A percentile compares a stretch with the other conserved stretches of the same genome.
phyloP scores from a whole-genome alignment of 2,329 filamentous ascomycete species.

The Dothidotthia symphoricarpi region DNA sequence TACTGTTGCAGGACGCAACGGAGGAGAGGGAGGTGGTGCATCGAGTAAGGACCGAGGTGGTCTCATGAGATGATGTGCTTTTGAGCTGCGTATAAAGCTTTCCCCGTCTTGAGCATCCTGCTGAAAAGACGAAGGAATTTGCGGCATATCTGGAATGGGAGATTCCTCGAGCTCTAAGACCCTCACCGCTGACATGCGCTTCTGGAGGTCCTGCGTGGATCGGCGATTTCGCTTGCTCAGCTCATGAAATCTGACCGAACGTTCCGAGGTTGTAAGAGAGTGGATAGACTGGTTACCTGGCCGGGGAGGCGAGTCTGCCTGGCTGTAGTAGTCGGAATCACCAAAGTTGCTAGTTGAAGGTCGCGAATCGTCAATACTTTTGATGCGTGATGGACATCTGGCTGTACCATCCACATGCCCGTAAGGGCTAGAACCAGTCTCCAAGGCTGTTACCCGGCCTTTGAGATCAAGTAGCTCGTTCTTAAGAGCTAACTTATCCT shows the following conservation, averaged over 20 bases:
- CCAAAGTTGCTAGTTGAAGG: slow-evolving; percentile 37
- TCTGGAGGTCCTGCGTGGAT: slow-evolving; percentile 30
- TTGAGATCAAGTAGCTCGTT: slow-evolving; percentile 26
- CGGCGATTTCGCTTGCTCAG: slow-evolving; percentile 23
- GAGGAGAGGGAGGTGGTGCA: slow-evolving; percentile 10
- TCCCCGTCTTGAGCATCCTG: background rate
- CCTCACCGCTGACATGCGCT: slow-evolving; percentile 32
- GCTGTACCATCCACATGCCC: slow-evolving; percentile 17
- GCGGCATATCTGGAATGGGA: slow-evolving; percentile 18
- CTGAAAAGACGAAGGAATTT: slow-evolving; percentile 14
- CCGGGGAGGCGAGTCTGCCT: slow-evolving; percentile 32
- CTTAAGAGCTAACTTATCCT: slow-evolving; percentile 25
- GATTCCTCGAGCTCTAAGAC: slow-evolving; percentile 10
- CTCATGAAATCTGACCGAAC: slow-evolving; percentile 33
- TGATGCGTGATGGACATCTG: slow-evolving; percentile 22
- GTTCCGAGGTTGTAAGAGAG: slow-evolving; percentile 21
- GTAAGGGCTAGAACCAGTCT: slow-evolving; percentile 9
- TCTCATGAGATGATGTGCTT: slow-evolving; percentile 5
- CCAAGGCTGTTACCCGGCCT: slow-evolving; percentile 15
- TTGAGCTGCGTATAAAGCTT: slow-evolving; percentile 9
- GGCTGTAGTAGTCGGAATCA: slow-evolving; percentile 41
- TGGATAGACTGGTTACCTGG: slow-evolving; percentile 19
- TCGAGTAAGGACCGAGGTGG: slow-evolving; percentile 14
- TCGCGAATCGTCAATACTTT: slow-evolving; percentile 36
- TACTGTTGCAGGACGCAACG: slow-evolving; percentile 5